Base-by-base conservation (phyloP, 225 moss, liverwort and hornwort genomes). In the Lunularia cruciata region DNA sequence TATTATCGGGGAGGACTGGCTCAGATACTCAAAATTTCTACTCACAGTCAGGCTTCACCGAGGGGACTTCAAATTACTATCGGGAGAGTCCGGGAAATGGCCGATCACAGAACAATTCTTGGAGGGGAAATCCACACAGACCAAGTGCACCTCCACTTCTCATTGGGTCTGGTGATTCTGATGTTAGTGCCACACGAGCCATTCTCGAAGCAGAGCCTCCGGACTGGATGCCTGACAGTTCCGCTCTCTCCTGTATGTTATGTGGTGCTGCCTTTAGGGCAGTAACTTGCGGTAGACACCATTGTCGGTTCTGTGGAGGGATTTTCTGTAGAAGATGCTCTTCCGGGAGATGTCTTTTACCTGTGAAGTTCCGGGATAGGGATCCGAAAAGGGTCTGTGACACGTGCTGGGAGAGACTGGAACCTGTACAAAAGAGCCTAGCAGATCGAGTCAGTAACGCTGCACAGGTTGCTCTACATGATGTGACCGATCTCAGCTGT, bases 171-270 rank as follows among this genome's bases (percentile, higher is more conserved):
- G 87, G 76, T 72, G 87, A 81, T 61, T 74, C 75, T 33, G 92
- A 92, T 71, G 88, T 95, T 55, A 87, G 87, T 71, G 85, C 87
- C 10, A 75, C 92, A 74, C 74, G 86, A 71, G 81, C 77, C 40
- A 81, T 92, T 48, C 78, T 95, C 48, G 95, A 95, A 59, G 92
- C 92, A 31, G 95, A 95, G 72, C 95, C 92, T 27, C 88, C 90
- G 18, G 88, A 88, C 72, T 95, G 95, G 95, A 92, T 95, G 90
- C 92, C 95, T 22, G 95, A 95, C 57, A 95, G 95, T 73, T 74
- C 88, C 53, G 86, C 90, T 27, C 81, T 75, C 33, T 78, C 86
- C n/a, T 95, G 95, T 69, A 83, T 92, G 95, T 87, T 90, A 48
- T 95, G 95, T 77, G 88, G 86, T 37, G 65, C 84, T 45, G 81